Base-by-base conservation (phyloP, 257 asterid species). In the Perilla frutescens region DNA sequence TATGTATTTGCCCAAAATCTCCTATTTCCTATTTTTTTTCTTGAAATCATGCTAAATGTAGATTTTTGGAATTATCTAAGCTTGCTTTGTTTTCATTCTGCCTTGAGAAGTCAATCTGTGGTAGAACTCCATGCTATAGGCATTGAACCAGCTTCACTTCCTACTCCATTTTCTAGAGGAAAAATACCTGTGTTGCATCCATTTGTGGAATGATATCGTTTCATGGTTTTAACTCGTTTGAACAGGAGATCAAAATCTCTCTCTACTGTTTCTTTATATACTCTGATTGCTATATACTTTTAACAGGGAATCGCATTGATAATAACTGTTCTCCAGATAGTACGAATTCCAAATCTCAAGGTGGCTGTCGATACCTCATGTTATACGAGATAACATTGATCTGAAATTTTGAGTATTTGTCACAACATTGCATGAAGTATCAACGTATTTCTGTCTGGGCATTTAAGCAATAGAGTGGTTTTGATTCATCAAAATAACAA, bases 301-400 rank as follows among this genome's bases (percentile, higher is more conserved):
- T 32, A 6, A 63, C 87, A 94, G 99, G 99, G 99, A 68, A 91
- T 94, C 64, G 91, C 97, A 6, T 82, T 94, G 91, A 94, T 94
- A 68, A 75, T 88, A 80, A 90, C 97, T 13, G 97, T 91, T 81
- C 96, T 91, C 77, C 99, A 94, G 82, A 84, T 94, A 45, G 76
- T 94, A 56, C 88, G 89, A 72, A 81, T 90, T 73, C 99, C 99
- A 44, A 94, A 94, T 83, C 91, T 94, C 79, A 94, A 94, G 97
- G 98, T 92, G 50, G 31, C 57, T 66, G 26, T 61, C 39, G 44
- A 66, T 26, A 62, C 68, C 26, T 70, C 69, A 8, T 76, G 62
- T 62, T 47, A 15, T 56, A 50, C 26, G 26, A 20, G 26, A 20
- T 20, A 20, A 20, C 26, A 20, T 20, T 20, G 26, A 20, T 20